phyloP scores from a whole-genome alignment of 2,329 filamentous ascomycete species.

The Boeremia lycopersici region DNA sequence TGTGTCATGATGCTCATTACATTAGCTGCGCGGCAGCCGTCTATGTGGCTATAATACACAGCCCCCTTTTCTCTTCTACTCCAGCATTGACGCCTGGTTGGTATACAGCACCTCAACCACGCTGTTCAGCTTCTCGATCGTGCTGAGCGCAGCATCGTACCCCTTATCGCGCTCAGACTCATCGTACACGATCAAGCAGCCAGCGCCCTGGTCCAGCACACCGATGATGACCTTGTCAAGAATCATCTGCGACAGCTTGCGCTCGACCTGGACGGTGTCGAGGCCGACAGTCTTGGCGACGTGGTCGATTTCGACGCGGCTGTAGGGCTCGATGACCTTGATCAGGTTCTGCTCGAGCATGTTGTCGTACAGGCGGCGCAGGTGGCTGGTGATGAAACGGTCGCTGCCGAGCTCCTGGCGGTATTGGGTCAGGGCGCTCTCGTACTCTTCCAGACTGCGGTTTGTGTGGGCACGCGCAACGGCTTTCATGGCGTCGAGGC shows the following conservation, averaged over 20 bases:
- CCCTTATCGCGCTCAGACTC: slow-evolving; percentile 91
- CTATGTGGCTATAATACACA: slow-evolving; percentile 44
- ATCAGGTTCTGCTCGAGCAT: slow-evolving; percentile 99
- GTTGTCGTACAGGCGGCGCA: slow-evolving; percentile 93
- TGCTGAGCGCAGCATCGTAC: slow-evolving; percentile 92
- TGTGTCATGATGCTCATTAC: slow-evolving; percentile 21
- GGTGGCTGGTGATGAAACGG: slow-evolving; percentile 94
- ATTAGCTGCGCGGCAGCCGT: slow-evolving; percentile 27
- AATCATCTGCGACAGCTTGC: slow-evolving; percentile 99
- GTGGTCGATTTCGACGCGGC: slow-evolving; percentile 93
- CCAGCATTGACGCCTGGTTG: slow-evolving; percentile 93
- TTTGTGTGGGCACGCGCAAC: slow-evolving; percentile 95
- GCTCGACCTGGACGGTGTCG: slow-evolving; percentile 94
- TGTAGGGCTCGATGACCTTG: slow-evolving; percentile 99
- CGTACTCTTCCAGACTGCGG: slow-evolving; percentile 95
- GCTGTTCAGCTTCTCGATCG: slow-evolving; percentile 95
- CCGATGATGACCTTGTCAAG: slow-evolving; percentile 98
- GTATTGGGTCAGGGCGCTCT: slow-evolving; percentile 87
- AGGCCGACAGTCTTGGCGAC: slow-evolving; percentile 97
- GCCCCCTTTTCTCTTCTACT: slow-evolving; percentile 61
- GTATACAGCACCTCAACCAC: slow-evolving; percentile 98
- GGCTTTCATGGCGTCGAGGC: slow-evolving; percentile 98
- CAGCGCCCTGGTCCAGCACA: slow-evolving; percentile 95
- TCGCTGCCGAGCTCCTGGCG: slow-evolving; percentile 93
- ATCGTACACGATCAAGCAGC: slow-evolving; percentile 95